phyloP scores from a whole-genome alignment of 192 early-diverging fungal genomes.

The Coemansia sp. region DNA sequence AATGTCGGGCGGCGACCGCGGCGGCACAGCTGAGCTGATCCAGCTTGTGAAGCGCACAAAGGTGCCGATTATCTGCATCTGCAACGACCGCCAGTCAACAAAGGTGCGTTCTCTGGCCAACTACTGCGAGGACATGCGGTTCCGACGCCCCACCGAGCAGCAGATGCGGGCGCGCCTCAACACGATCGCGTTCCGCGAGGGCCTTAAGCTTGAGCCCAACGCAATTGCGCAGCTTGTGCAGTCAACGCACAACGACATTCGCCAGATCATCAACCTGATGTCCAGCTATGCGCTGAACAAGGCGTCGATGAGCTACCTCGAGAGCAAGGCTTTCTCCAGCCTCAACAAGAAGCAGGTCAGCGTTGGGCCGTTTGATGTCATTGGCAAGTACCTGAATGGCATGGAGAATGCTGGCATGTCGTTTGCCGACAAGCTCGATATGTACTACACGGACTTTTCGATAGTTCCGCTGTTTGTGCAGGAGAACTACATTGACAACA shows the following conservation, averaged over 20 bases:
- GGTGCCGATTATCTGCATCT: slow-evolving; percentile 98
- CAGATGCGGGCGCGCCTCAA: slow-evolving; percentile 75
- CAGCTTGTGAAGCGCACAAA: slow-evolving; percentile 84
- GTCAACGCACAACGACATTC: slow-evolving; percentile 85
- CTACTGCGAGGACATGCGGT: slow-evolving; percentile 81
- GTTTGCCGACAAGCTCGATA: slow-evolving; percentile 77
- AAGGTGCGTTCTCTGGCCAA: slow-evolving; percentile 84
- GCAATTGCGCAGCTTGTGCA: slow-evolving; percentile 79
- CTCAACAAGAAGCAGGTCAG: slow-evolving; percentile 63
- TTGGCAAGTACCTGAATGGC: slow-evolving; percentile 61
- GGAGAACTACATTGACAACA: slow-evolving; percentile 84
- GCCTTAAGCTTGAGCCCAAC: slow-evolving; percentile 71
- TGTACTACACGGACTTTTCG: slow-evolving; percentile 89
- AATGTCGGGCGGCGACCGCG: slow-evolving; percentile 96
- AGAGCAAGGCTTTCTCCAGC: slow-evolving; percentile 62
- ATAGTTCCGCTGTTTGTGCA: slow-evolving; percentile 92
- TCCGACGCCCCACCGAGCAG: slow-evolving; percentile 69
- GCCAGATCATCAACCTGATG: slow-evolving; percentile 93
- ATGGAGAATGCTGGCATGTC: slow-evolving; percentile 49
- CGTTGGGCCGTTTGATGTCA: slow-evolving; percentile 75
- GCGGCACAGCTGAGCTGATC: slow-evolving; percentile 85
- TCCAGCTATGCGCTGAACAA: slow-evolving; percentile 82
- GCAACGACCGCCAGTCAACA: slow-evolving; percentile 86
- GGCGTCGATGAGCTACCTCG: slow-evolving; percentile 72
- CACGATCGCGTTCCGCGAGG: slow-evolving; percentile 78